A percentile compares a stretch with the other conserved stretches of the same genome.
Evolutionary conservation across 306 rosid genomes (phyloP).

Genomic region (Pueraria montana): DNA sequence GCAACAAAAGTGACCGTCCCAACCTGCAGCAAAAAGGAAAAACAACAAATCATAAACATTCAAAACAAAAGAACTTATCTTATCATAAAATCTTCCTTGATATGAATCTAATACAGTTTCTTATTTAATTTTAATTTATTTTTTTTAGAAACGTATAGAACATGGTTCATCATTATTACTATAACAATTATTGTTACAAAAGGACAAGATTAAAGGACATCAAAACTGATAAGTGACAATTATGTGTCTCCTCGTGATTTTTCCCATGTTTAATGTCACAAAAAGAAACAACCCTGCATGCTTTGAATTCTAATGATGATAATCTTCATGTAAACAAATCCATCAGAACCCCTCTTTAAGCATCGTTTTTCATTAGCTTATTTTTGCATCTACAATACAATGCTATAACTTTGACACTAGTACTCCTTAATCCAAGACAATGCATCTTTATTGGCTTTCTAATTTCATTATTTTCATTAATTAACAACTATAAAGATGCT

Average conservation of each 20-base stretch:
- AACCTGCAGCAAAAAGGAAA: slow-evolving; percentile 65
- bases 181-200: not conserved
- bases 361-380: slow-evolving; percentile 3
- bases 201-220: not conserved
- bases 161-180: not conserved
- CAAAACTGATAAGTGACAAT: slow-evolving; percentile 1
- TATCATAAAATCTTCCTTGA: slow-evolving; percentile 28
- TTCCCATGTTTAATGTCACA: not conserved
- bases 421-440: slow-evolving; percentile 4
- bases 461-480: not conserved
- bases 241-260: not conserved
- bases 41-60: slow-evolving; percentile 26
- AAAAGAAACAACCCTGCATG: slow-evolving; percentile 12
- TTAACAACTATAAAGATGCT: not conserved
- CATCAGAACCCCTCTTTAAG: slow-evolving; percentile 16
- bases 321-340: slow-evolving; percentile 16
- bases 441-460: slow-evolving; percentile 27
- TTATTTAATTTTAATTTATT: not conserved
- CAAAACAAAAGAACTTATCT: not conserved
- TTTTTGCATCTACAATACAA: not conserved
- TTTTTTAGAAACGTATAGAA: not conserved
- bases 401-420: not conserved
- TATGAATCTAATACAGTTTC: not conserved
- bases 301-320: slow-evolving; percentile 13
- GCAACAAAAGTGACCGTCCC: slow-evolving; percentile 72